phyloP scores from a whole-genome alignment of 768 basidiomycete species.

The Rhizopogon vulgaris region DNA sequence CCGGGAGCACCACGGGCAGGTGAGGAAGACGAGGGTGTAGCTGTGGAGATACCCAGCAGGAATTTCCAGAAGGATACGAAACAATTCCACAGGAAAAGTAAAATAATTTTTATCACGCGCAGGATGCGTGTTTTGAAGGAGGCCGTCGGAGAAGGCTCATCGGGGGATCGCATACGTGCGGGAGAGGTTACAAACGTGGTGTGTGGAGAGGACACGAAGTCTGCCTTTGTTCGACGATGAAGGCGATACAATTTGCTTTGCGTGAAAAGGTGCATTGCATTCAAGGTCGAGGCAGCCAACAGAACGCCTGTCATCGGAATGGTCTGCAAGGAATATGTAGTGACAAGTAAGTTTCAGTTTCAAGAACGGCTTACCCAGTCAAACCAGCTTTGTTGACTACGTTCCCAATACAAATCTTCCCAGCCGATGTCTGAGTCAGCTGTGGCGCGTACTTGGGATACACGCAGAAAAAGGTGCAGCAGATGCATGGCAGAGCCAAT shows the following conservation, averaged over 20 bases:
- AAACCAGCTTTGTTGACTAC: conserved; percentile 61
- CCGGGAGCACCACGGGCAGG: conserved; percentile 32
- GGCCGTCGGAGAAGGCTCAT: conserved; percentile 37
- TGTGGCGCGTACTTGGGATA: conserved; percentile 48
- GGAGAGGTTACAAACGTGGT: conserved; percentile 56
- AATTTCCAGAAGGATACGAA: conserved; percentile 60
- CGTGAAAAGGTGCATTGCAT: conserved; percentile 63
- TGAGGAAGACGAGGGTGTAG: conserved; percentile 29
- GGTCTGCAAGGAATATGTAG: conserved; percentile 39
- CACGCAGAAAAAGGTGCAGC: conserved; percentile 58
- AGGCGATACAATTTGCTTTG: conserved; percentile 67
- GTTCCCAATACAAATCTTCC: conserved; percentile 74
- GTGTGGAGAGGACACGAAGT: conserved; percentile 66
- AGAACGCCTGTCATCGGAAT: conserved; percentile 55
- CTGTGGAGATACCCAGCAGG: conserved; percentile 53
- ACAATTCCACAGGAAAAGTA: conserved; percentile 39
- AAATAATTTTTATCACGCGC: conserved; percentile 26
- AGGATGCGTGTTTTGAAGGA: conserved; percentile 37
- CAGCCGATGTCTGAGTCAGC: conserved; percentile 68
- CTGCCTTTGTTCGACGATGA: conserved; percentile 41
- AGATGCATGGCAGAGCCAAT: conserved; percentile 62
- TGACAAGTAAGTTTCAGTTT: not conserved
- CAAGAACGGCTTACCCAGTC: conserved; percentile 57
- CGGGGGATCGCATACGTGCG: conserved; percentile 12
- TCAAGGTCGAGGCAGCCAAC: conserved; percentile 47